A percentile compares a stretch with the other conserved stretches of the same genome.
These are phyloP conservation scores for Fusarium luffae DNA, from an alignment of 2,329 filamentous ascomycete species.

Conservation along the genomic window DNA sequence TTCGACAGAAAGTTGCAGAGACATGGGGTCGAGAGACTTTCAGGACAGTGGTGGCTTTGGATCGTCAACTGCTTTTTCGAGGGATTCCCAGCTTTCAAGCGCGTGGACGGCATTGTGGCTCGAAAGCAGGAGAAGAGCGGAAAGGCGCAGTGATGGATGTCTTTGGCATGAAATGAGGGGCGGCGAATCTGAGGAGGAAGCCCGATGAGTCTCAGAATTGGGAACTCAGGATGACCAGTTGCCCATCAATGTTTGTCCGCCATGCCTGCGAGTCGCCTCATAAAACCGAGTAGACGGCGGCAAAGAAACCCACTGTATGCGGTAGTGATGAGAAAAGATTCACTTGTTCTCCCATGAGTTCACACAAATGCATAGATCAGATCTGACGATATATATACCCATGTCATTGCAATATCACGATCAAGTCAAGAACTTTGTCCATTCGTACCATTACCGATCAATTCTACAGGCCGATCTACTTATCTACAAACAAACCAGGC, in stretches of 20 bases:
- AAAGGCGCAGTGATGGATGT: slow-evolving; percentile 31
- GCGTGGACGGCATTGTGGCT: slow-evolving; percentile 62
- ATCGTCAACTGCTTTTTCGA: slow-evolving; percentile 63
- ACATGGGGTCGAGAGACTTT: slow-evolving; percentile 60
- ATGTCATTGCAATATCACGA: background rate
- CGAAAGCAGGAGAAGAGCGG: slow-evolving; percentile 56
- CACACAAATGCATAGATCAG: background rate
- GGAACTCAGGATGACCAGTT: background rate
- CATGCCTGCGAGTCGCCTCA: background rate
- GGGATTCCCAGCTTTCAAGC: slow-evolving; percentile 61
- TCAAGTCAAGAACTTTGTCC: background rate
- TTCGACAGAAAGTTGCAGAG: slow-evolving; percentile 61
- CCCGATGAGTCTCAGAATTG: background rate
- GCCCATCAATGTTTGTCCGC: background rate
- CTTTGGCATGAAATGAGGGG: background rate
- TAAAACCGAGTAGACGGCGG: background rate
- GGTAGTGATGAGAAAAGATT: background rate
- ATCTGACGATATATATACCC: background rate
- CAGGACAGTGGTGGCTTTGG: slow-evolving; percentile 67
- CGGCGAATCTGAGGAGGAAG: background rate
- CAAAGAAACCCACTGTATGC: background rate
- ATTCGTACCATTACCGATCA: background rate
- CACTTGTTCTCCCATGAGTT: background rate
- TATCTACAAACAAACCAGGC: background rate
- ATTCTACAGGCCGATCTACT: rapidly evolving